These are phyloP conservation scores for Capsicum chinense DNA, from an alignment of 257 asterid species.

Conservation along the genomic window DNA sequence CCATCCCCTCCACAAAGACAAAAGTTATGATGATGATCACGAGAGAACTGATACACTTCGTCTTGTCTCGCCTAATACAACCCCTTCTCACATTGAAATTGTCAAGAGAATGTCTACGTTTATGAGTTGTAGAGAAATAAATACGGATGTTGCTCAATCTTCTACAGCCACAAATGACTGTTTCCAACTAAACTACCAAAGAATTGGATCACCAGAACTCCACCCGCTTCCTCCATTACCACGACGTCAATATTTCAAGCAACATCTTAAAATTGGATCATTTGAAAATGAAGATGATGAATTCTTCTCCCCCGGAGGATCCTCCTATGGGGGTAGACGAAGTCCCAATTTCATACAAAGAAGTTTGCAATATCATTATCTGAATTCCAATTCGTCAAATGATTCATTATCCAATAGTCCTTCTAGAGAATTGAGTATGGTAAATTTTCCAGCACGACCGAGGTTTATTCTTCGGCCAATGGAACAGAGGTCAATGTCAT, in stretches of 20 bases:
- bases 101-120: constrained; percentile 52
- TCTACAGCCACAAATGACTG: constrained; percentile 17
- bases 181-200: constrained; percentile 37
- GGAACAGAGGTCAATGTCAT: constrained; percentile 45
- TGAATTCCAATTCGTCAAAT: constrained; percentile 46
- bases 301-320: constrained; percentile 69
- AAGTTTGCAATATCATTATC: constrained; percentile 29
- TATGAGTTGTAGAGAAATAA: constrained; percentile 58
- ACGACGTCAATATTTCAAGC: constrained; percentile 54
- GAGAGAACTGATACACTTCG: constrained; percentile 61
- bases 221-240: constrained; percentile 90
- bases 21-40: constrained; percentile 36
- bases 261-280: constrained; percentile 33
- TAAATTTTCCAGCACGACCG: constrained; percentile 61
- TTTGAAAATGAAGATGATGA: constrained; percentile 47
- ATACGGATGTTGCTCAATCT: constrained; percentile 30
- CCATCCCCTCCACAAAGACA: constrained; percentile 44
- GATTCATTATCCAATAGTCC: constrained; percentile 68
- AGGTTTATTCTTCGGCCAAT: constrained; percentile 64
- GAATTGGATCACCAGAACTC: constrained; percentile 88
- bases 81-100: constrained; percentile 53
- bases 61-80: constrained; percentile 63
- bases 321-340: constrained; percentile 54
- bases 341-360: constrained; percentile 39
- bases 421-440: constrained; percentile 49